phyloP scores from a whole-genome alignment of 1,284 basidiomycete species.

The Xerocomus nothofagi region DNA sequence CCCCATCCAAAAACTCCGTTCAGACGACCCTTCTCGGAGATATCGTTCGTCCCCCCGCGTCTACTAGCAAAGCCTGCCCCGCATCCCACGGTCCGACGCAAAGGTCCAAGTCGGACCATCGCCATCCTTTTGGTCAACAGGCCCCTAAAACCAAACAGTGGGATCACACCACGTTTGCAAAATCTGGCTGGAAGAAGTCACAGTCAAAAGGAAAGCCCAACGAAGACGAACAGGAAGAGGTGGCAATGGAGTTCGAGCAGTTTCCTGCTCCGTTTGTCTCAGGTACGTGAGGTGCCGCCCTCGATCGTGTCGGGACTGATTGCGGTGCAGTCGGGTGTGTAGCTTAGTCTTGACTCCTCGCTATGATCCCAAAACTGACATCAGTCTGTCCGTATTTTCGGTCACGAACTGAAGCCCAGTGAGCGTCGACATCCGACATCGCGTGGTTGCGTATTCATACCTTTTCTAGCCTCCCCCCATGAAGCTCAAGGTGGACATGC shows the following conservation, averaged over 20 bases:
- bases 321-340: slow-evolving; percentile 48
- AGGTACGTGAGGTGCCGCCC: slow-evolving; percentile 41
- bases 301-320: slow-evolving; percentile 14
- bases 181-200: slow-evolving; percentile 63
- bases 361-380: slow-evolving; percentile 8
- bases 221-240: slow-evolving; percentile 52
- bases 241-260: slow-evolving; percentile 72
- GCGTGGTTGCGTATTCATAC: slow-evolving; percentile 8
- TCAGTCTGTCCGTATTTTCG: not conserved
- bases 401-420: slow-evolving; percentile 31
- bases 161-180: slow-evolving; percentile 84
- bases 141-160: slow-evolving; percentile 73
- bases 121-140: slow-evolving; percentile 51
- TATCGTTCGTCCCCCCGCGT: slow-evolving; percentile 39
- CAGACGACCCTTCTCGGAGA: slow-evolving; percentile 71
- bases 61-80: slow-evolving; percentile 32
- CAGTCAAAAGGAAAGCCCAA: slow-evolving; percentile 53
- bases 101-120: slow-evolving; percentile 44
- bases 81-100: slow-evolving; percentile 37
- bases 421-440: not conserved
- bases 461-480: slow-evolving; percentile 64
- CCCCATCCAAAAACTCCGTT: slow-evolving; percentile 40
- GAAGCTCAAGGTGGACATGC: slow-evolving; percentile 72
- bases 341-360: not conserved
- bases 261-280: slow-evolving; percentile 75